A percentile compares a stretch with the other conserved stretches of the same genome.
phyloP scores from a whole-genome alignment of 495 filamentous ascomycete genomes.

The Evernia prunastri region DNA sequence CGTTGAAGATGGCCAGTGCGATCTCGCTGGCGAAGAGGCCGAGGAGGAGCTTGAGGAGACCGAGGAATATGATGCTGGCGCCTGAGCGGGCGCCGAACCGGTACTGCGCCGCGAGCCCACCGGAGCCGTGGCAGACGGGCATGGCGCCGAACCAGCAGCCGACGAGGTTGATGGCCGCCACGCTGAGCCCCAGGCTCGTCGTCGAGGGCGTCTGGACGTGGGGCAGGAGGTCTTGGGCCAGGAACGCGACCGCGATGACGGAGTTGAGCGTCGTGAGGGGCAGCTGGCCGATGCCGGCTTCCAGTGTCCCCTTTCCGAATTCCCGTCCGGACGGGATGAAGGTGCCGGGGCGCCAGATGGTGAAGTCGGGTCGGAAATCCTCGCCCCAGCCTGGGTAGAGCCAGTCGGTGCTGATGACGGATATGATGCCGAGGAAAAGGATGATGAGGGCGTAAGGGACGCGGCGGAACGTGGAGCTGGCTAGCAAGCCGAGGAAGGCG shows the following conservation, averaged over 20 bases:
- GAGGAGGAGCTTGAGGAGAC: conserved; percentile 65
- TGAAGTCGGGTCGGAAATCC: conserved; percentile 39
- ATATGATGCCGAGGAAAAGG: conserved; percentile 56
- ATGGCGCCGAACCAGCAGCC: conserved; percentile 90
- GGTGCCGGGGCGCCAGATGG: conserved; percentile 44
- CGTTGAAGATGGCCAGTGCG: conserved; percentile 56
- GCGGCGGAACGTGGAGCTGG: conserved; percentile 50
- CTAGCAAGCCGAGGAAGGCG: conserved; percentile 59
- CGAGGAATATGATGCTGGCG: conserved; percentile 71
- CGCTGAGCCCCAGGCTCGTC: conserved; percentile 70
- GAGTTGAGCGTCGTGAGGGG: conserved; percentile 89
- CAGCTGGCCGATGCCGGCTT: conserved; percentile 71
- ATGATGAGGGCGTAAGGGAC: conserved; percentile 72
- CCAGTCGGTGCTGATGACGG: conserved; percentile 39
- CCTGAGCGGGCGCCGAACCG: conserved; percentile 87
- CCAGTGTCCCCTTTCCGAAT: conserved; percentile 45
- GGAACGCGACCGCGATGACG: conserved; percentile 71
- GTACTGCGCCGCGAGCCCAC: conserved; percentile 82
- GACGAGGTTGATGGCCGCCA: conserved; percentile 73
- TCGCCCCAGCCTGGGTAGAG: conserved; percentile 11
- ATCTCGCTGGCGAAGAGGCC: conserved; percentile 67
- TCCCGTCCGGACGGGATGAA: conserved; percentile 40
- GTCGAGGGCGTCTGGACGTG: conserved; percentile 56
- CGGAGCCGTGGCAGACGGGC: conserved; percentile 92
- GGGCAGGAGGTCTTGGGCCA: conserved; percentile 69